Percentiles rank a stretch among this genome's conserved stretches.
Evolutionary conservation across 2,329 filamentous ascomycete species (phyloP).

Genomic region (Pleoardoris graminearum): DNA sequence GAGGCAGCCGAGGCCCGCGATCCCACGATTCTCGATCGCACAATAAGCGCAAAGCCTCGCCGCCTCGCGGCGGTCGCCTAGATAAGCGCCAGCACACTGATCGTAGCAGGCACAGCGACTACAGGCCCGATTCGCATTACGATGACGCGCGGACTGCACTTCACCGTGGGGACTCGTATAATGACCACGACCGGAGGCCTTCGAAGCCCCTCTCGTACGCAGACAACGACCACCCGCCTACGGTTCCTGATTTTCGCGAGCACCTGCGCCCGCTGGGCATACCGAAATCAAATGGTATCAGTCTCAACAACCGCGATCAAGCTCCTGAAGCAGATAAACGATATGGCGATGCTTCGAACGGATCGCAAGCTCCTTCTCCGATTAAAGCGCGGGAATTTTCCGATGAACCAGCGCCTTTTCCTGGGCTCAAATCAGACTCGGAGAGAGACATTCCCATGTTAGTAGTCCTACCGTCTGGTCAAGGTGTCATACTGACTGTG

Average conservation of each 20-base stretch:
- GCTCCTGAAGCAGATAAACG: neutral
- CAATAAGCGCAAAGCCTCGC: conserved; percentile 48
- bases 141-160: conserved; percentile 51
- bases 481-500: conserved; percentile 11
- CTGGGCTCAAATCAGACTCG: conserved; percentile 6
- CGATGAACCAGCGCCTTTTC: neutral
- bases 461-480: conserved; percentile 3
- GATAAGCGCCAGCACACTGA: conserved; percentile 62
- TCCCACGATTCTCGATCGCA: conserved; percentile 43
- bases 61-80: conserved; percentile 28
- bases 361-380: neutral
- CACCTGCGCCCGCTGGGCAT: conserved; percentile 14
- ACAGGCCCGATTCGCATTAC: conserved; percentile 65
- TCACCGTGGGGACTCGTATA: conserved; percentile 11
- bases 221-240: conserved; percentile 51
- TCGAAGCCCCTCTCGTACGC: conserved; percentile 36
- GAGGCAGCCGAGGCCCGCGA: conserved; percentile 28
- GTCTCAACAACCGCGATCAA: conserved; percentile 4
- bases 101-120: conserved; percentile 54
- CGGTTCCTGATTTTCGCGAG: conserved; percentile 23
- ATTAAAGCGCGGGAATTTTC: neutral
- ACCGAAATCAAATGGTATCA: conserved; percentile 8
- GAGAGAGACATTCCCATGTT: conserved; percentile 26
- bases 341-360: neutral
- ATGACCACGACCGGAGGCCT: conserved; percentile 21